Evolutionary conservation across 352 stramenopile genomes (phyloP).

Genomic region (Plasmopara viticola): DNA sequence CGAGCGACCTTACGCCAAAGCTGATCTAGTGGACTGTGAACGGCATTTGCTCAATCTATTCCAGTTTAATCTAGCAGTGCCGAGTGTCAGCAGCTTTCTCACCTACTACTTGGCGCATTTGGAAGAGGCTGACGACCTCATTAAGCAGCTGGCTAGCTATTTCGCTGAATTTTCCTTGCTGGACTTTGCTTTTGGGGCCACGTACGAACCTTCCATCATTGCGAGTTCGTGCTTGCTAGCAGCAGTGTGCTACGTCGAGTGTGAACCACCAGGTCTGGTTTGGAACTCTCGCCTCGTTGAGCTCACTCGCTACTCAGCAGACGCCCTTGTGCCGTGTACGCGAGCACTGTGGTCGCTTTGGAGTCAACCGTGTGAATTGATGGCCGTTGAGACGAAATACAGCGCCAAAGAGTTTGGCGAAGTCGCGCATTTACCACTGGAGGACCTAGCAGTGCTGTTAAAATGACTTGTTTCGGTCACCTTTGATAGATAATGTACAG

Average conservation of each 20-base stretch:
- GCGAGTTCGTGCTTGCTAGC: constrained; percentile 46
- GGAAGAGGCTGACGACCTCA: constrained; percentile 29
- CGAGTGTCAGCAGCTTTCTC: constrained; percentile 93
- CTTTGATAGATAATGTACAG: constrained; percentile 29
- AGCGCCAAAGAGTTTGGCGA: constrained; percentile 28
- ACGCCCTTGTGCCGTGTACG: constrained; percentile 35
- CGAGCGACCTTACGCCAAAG: constrained; percentile 91
- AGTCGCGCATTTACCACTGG: constrained; percentile 30
- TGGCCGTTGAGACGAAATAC: constrained; percentile 42
- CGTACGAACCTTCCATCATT: constrained; percentile 43
- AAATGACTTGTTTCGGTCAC: constrained; percentile 14
- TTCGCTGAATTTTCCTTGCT: constrained; percentile 56
- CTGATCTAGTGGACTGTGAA: constrained; percentile 83
- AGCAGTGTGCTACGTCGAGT: constrained; percentile 42
- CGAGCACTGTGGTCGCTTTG: constrained; percentile 31
- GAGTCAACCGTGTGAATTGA: constrained; percentile 30
- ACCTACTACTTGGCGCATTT: constrained; percentile 90
- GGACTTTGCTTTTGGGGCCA: constrained; percentile 42
- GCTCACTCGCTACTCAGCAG: constrained; percentile 38
- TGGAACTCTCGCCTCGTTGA: constrained; percentile 47
- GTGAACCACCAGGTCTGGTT: constrained; percentile 30
- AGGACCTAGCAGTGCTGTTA: constrained; percentile 27
- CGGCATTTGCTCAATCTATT: constrained; percentile 93
- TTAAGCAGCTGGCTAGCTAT: constrained; percentile 44
- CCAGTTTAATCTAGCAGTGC: constrained; percentile 95